These are phyloP conservation scores for Papilionanthe hybrid DNA, from an alignment of 116 monocot genomes.

Conservation along the genomic window DNA sequence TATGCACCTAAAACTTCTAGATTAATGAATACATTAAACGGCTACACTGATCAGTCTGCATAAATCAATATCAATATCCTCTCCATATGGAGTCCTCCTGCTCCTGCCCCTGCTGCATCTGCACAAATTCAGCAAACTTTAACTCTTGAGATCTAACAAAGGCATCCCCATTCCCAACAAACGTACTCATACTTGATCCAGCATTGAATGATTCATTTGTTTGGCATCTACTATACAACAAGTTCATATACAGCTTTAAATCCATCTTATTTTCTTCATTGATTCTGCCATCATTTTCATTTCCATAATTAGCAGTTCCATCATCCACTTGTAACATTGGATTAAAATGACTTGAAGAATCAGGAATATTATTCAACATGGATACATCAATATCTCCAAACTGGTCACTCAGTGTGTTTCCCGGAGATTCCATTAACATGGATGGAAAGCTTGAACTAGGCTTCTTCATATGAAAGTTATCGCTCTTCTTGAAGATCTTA, in stretches of 20 bases:
- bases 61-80: slow-evolving; percentile 11
- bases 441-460: not conserved
- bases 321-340: too few species aligned
- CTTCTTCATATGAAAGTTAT: not conserved
- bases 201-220: slow-evolving; percentile 1
- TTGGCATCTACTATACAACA: slow-evolving; percentile 17
- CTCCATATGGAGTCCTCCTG: slow-evolving; percentile 17
- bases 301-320: too few species aligned
- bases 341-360: slow-evolving; percentile 8
- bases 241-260: slow-evolving; percentile 34
- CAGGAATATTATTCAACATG: slow-evolving; percentile 35
- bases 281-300: not conserved
- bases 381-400: slow-evolving; percentile 45
- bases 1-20: too few species aligned
- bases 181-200: slow-evolving; percentile 13
- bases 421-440: slow-evolving; percentile 11
- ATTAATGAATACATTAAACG: too few species aligned
- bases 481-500: slow-evolving; percentile 36
- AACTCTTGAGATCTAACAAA: not conserved
- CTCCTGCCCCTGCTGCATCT: slow-evolving; percentile 10
- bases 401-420: too few species aligned
- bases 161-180: not conserved
- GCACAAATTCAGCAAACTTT: not conserved
- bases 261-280: slow-evolving; percentile 20
- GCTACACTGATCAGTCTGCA: too few species aligned